A percentile compares a stretch with the other conserved stretches of the same genome.
These are phyloP conservation scores for Globisporangium parvum DNA, from an alignment of 352 stramenopile species.

Conservation along the genomic window DNA sequence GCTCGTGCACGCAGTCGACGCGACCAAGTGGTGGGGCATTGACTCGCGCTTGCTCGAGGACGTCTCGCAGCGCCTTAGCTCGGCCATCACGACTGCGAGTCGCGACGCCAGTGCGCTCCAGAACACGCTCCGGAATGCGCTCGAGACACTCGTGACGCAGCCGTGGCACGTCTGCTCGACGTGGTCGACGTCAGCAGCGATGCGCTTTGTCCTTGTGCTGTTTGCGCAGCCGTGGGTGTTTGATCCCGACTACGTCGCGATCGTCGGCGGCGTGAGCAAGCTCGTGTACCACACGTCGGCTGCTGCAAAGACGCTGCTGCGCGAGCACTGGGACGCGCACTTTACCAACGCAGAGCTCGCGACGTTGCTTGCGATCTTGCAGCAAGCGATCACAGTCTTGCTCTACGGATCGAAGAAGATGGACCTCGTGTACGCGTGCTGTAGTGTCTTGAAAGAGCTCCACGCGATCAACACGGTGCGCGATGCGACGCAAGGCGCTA, in stretches of 20 bases:
- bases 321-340: conserved; percentile 43
- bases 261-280: conserved; percentile 61
- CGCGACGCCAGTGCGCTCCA: conserved; percentile 42
- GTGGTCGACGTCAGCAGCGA: conserved; percentile 31
- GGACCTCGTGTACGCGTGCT: conserved; percentile 71
- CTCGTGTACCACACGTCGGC: conserved; percentile 58
- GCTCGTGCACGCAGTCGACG: conserved; percentile 1
- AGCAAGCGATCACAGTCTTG: conserved; percentile 73
- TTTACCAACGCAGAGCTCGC: conserved; percentile 58
- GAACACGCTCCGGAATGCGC: conserved; percentile 68
- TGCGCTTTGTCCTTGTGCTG: conserved; percentile 71
- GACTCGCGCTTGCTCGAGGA: conserved; percentile 32
- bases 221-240: conserved; percentile 72
- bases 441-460: conserved; percentile 58
- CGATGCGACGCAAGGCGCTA: conserved; percentile 5
- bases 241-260: conserved; percentile 68
- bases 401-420: conserved; percentile 66
- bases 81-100: conserved; percentile 19
- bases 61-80: conserved; percentile 40
- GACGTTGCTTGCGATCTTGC: conserved; percentile 59
- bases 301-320: conserved; percentile 45
- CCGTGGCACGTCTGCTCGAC: conserved; percentile 74
- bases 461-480: conserved; percentile 52
- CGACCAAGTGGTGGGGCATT: conserved; percentile 46
- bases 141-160: conserved; percentile 61